These are phyloP conservation scores for Combretum micranthum DNA, from an alignment of 345 rosid genomes.

Conservation along the genomic window DNA sequence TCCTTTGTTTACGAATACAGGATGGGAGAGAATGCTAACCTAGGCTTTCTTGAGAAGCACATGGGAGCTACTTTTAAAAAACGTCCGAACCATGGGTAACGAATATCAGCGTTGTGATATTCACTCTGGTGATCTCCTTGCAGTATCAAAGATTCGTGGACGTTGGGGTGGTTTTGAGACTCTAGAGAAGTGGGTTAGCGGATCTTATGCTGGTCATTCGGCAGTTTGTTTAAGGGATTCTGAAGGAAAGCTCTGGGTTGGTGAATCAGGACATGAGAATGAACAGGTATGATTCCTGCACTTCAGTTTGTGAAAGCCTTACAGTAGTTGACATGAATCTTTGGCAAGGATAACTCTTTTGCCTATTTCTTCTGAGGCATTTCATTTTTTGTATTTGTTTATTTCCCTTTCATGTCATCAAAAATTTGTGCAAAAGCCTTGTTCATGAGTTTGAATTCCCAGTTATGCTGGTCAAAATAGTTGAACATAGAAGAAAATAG, in stretches of 20 bases:
- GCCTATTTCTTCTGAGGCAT: not conserved
- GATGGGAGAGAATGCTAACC: conserved; percentile 91
- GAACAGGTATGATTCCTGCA: conserved; percentile 44
- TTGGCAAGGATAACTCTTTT: too few relatives aligned
- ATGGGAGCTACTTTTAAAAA: conserved; percentile 71
- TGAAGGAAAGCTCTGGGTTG: conserved; percentile 92
- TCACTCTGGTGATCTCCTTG: conserved; percentile 89
- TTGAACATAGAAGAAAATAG: too few relatives aligned
- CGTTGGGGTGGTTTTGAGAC: conserved; percentile 79
- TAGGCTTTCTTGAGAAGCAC: conserved; percentile 76
- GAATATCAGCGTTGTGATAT: conserved; percentile 51
- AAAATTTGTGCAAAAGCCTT: too few relatives aligned
- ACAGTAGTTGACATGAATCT: too few relatives aligned
- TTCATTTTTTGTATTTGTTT: too few relatives aligned
- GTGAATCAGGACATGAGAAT: conserved; percentile 94
- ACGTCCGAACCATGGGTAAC: conserved; percentile 41
- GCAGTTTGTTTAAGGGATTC: conserved; percentile 90
- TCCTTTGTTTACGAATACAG: conserved; percentile 87
- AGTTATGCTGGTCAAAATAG: too few relatives aligned
- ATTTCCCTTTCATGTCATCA: too few relatives aligned
- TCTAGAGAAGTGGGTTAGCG: conserved; percentile 97
- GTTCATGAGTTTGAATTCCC: too few relatives aligned
- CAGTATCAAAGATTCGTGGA: conserved; percentile 57
- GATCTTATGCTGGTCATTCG: conserved; percentile 93
- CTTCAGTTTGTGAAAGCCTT: too few relatives aligned